These are phyloP conservation scores for Penicillium sp. DNA, from an alignment of 2,329 filamentous ascomycete species.

Conservation along the genomic window DNA sequence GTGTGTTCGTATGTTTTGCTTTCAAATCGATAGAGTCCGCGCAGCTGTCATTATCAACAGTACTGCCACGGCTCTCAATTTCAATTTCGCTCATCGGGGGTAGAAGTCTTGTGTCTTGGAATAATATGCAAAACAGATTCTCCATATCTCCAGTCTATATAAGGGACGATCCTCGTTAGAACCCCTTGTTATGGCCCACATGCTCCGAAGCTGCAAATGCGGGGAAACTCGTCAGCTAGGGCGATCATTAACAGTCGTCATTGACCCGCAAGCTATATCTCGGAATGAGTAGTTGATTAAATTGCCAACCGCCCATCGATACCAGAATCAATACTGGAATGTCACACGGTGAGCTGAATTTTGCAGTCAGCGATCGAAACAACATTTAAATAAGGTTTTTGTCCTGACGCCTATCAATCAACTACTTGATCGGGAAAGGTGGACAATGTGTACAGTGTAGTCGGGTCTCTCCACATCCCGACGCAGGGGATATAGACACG, in stretches of 20 bases:
- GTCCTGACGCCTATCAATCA: background rate
- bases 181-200: background rate
- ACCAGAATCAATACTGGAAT: background rate
- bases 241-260: background rate
- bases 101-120: background rate
- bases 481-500: background rate
- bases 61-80: background rate
- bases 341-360: background rate
- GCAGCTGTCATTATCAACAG: background rate
- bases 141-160: background rate
- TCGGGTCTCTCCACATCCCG: background rate
- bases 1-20: background rate
- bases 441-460: background rate
- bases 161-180: background rate
- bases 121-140: background rate
- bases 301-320: background rate
- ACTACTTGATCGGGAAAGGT: background rate
- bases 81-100: background rate
- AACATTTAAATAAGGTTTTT: background rate
- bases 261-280: background rate
- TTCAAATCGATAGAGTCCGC: background rate
- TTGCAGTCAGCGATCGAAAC: background rate
- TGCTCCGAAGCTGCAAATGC: background rate
- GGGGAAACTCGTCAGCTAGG: background rate
- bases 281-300: background rate